These are phyloP conservation scores for Mortierella hygrophila DNA, from an alignment of 192 early-diverging fungal genomes.

Conservation along the genomic window DNA sequence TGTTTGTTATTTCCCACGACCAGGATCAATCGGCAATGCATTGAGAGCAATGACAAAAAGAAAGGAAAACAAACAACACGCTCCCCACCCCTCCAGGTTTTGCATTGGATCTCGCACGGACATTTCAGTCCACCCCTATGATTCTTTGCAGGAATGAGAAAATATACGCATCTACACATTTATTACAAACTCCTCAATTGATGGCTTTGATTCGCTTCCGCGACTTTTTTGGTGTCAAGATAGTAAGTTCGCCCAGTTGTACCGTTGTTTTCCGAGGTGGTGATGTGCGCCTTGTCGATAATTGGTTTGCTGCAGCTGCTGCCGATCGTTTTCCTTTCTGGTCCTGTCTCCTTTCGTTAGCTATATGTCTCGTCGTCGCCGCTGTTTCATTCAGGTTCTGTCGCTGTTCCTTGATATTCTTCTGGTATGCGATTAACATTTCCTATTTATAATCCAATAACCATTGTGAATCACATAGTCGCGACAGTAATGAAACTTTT, in stretches of 20 bases:
- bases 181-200: neutral
- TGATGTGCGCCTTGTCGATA: neutral
- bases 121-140: neutral
- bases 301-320: neutral
- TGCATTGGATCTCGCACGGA: neutral
- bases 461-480: too few species aligned
- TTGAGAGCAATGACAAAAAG: neutral
- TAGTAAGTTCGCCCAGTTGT: neutral
- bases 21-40: neutral
- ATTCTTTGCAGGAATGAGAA: neutral
- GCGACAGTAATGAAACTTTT: neutral
- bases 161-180: neutral
- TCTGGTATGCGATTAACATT: neutral
- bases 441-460: neutral
- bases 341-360: neutral
- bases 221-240: neutral
- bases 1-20: neutral
- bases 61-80: neutral
- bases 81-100: neutral
- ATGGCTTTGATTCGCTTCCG: neutral
- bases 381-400: neutral
- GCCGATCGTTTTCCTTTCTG: neutral
- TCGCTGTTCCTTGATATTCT: neutral
- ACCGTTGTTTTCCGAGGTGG: neutral
- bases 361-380: neutral